phyloP scores from a whole-genome alignment of 192 early-diverging fungal species.

The Phlyctochytrium planicorne region DNA sequence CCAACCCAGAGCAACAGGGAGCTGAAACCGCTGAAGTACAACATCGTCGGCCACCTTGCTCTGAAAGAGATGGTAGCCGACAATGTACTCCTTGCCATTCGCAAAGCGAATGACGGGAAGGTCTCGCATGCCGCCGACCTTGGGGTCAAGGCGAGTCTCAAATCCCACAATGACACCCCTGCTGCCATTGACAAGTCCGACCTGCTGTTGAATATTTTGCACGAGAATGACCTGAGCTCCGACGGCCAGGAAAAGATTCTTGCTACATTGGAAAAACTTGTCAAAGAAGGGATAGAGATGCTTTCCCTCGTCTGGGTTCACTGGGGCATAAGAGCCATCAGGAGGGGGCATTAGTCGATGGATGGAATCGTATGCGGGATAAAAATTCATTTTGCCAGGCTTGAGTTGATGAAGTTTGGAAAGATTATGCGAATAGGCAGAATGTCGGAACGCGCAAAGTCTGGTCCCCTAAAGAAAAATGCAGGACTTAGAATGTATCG shows the following conservation, averaged over 20 bases:
- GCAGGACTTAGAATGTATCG: background rate
- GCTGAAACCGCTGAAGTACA: slow-evolving; percentile 31
- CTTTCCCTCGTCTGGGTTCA: background rate
- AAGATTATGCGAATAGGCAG: slow-evolving; percentile 30
- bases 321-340: background rate
- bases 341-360: too few species aligned
- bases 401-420: slow-evolving; percentile 14
- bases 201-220: slow-evolving; percentile 30
- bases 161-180: slow-evolving; percentile 43
- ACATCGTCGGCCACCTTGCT: slow-evolving; percentile 3
- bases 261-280: background rate
- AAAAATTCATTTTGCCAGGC: slow-evolving; percentile 7
- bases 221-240: slow-evolving; percentile 46
- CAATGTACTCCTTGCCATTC: slow-evolving; percentile 10
- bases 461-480: slow-evolving; percentile 32
- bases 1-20: slow-evolving; percentile 50
- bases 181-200: slow-evolving; percentile 47
- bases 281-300: background rate
- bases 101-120: slow-evolving; percentile 44
- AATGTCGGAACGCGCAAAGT: slow-evolving; percentile 32
- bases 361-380: slow-evolving; percentile 12
- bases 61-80: slow-evolving; percentile 31
- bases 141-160: slow-evolving; percentile 13
- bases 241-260: slow-evolving; percentile 28
- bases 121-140: background rate